A percentile compares a stretch with the other conserved stretches of the same genome.
phyloP scores from a whole-genome alignment of 129 eudicot species.

The Smallanthus sonchifolius region DNA sequence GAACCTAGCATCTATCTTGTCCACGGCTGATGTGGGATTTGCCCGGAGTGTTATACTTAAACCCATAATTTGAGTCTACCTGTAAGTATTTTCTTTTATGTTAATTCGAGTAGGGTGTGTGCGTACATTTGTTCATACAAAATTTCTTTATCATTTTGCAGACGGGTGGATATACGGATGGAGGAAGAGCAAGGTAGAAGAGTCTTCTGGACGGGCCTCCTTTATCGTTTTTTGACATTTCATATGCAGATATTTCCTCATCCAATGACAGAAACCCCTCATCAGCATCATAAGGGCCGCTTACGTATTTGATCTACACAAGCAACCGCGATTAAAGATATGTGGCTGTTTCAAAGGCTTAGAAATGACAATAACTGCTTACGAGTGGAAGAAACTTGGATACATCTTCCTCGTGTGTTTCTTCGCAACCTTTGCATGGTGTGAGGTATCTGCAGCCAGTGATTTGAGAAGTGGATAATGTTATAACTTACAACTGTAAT shows the following conservation, averaged over 20 bases:
- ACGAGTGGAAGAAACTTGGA: conserved; percentile 68
- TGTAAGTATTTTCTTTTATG: neutral
- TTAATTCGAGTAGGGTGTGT: neutral
- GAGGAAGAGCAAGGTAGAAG: conserved; percentile 98
- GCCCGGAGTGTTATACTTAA: too few species aligned
- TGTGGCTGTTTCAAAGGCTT: neutral
- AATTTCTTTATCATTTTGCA: conserved; percentile 75
- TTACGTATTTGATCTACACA: conserved; percentile 66
- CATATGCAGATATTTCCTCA: conserved; percentile 65
- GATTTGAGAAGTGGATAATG: neutral
- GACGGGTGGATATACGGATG: conserved; percentile 96
- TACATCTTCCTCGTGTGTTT: conserved; percentile 46
- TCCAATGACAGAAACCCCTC: conserved; percentile 78
- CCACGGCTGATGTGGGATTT: too few species aligned
- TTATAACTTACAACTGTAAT: neutral
- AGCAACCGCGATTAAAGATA: neutral
- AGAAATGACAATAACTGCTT: conserved; percentile 7
- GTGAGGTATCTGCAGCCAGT: conserved; percentile 54
- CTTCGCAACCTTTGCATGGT: conserved; percentile 38
- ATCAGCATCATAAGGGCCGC: conserved; percentile 71
- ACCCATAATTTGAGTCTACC: too few species aligned
- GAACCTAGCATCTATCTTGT: too few species aligned
- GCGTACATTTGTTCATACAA: conserved; percentile 81
- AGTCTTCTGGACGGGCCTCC: conserved; percentile 81
- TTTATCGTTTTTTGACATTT: conserved; percentile 38